Percentiles rank a stretch among this genome's conserved stretches.
Conservation (phyloP, 805 yeast species). For the Kazachstania taianensis region DNA sequence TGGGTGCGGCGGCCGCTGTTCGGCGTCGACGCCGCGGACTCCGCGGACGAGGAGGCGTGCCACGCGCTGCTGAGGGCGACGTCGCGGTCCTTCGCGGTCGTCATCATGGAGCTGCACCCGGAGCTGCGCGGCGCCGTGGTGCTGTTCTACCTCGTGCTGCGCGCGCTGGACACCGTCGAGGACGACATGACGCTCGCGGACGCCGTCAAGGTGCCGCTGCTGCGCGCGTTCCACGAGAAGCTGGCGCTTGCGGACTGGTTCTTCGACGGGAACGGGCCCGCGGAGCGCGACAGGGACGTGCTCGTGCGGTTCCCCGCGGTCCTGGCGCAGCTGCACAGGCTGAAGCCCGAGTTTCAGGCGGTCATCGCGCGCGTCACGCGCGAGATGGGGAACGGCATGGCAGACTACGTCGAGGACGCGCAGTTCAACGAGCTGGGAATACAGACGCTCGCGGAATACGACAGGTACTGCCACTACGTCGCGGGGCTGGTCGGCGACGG, state of each 20-base stretch:
- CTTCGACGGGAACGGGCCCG: constrained; percentile 60
- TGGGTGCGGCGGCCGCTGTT: constrained; percentile 44
- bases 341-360: constrained; percentile 67
- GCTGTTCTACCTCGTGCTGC: constrained; percentile 74
- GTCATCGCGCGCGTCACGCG: constrained; percentile 67
- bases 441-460: constrained; percentile 67
- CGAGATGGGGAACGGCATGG: constrained; percentile 98
- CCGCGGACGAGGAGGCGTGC: constrained; percentile 48
- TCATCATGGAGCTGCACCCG: constrained; percentile 82
- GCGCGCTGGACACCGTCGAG: constrained; percentile 92
- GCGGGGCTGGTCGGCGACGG: constrained; percentile 99
- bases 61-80: constrained; percentile 56
- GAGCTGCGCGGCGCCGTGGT: constrained; percentile 72
- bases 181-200: constrained; percentile 87
- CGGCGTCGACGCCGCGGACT: constrained; percentile 32
- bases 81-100: constrained; percentile 91
- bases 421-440: constrained; percentile 74
- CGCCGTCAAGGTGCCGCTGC: constrained; percentile 58
- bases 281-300: constrained; percentile 74
- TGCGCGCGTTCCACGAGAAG: constrained; percentile 57
- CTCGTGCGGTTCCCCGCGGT: constrained; percentile 69
- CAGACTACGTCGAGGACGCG: constrained; percentile 73
- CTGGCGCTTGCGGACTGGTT: constrained; percentile 67
- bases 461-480: constrained; percentile 89
- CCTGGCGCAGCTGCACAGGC: constrained; percentile 57